phyloP scores from a whole-genome alignment of 2,329 filamentous ascomycete genomes.

The Epicoccum sorghinum region DNA sequence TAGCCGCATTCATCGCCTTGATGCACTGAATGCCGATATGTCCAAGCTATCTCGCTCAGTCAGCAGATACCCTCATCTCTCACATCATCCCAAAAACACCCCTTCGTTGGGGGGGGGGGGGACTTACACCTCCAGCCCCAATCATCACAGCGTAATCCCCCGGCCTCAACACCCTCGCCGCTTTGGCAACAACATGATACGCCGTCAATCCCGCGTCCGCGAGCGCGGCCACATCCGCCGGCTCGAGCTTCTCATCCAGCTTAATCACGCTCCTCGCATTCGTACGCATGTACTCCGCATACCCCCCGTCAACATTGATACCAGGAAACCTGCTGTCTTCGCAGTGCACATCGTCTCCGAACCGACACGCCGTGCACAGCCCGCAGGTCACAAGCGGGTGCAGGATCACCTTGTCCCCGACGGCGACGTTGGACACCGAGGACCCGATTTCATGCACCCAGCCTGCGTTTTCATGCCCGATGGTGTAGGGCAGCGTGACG shows the following conservation, averaged over 20 bases:
- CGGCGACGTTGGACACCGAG: constrained; percentile 1
- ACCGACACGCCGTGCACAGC: constrained; percentile 5
- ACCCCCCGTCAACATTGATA: constrained; percentile 5
- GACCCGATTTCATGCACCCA: constrained; percentile 6
- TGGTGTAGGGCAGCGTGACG: constrained; percentile 3
- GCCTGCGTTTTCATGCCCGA: constrained; percentile 7
- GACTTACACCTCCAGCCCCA: constrained; percentile 7
- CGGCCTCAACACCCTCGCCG: constrained; percentile 4
- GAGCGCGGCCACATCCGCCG: constrained; percentile 7
- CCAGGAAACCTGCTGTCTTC: constrained; percentile 6
- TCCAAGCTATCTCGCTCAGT: not conserved
- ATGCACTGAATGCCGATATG: constrained; percentile 12
- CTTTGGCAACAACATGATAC: constrained; percentile 7
- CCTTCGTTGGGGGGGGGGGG: too few relatives aligned
- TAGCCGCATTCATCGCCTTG: constrained; percentile 11
- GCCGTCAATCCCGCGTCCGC: constrained; percentile 7
- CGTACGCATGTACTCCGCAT: constrained; percentile 6
- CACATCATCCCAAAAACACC: too few relatives aligned
- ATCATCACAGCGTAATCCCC: constrained; percentile 7
- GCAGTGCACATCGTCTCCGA: constrained; percentile 5
- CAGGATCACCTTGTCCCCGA: constrained; percentile 5
- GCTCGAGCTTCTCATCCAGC: constrained; percentile 4
- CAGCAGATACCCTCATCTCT: too few relatives aligned
- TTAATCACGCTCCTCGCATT: constrained; percentile 7
- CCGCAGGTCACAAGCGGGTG: constrained; percentile 7